These are phyloP conservation scores for Vigna angularis DNA, from an alignment of 306 rosid species.

Conservation along the genomic window DNA sequence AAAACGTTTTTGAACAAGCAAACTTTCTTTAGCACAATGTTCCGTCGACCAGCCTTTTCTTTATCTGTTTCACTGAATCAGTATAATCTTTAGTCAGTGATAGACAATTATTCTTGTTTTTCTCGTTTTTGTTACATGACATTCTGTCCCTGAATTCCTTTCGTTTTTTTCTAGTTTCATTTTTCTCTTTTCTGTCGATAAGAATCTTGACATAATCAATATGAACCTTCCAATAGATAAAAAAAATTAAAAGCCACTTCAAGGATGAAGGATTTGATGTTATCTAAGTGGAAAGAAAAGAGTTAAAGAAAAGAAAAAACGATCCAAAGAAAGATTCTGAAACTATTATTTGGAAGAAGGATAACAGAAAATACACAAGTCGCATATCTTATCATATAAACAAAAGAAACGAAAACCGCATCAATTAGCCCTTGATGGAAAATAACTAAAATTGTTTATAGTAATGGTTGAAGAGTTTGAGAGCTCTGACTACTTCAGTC, in stretches of 20 bases:
- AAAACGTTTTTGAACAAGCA: not conserved
- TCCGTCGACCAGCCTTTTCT: not conserved
- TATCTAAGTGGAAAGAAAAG: not conserved
- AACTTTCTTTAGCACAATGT: not conserved
- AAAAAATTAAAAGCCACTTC: too few relatives aligned
- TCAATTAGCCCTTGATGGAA: not conserved
- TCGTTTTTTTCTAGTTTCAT: too few relatives aligned
- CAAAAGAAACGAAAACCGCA: not conserved
- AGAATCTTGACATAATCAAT: too few relatives aligned
- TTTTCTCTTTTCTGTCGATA: too few relatives aligned
- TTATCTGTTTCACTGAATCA: not conserved
- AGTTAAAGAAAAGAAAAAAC: not conserved
- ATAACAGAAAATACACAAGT: not conserved
- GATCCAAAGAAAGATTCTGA: not conserved
- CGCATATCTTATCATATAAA: constrained; percentile 7
- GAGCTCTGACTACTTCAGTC: constrained; percentile 52
- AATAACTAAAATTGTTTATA: constrained; percentile 34
- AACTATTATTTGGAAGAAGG: constrained; percentile 8
- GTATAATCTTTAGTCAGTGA: not conserved
- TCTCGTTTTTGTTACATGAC: too few relatives aligned
- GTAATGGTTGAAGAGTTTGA: constrained; percentile 39
- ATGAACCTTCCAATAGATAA: too few relatives aligned
- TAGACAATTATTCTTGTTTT: too few relatives aligned
- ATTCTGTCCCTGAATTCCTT: too few relatives aligned
- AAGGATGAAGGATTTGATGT: not conserved